These are phyloP conservation scores for Blastomyces silverae DNA, from an alignment of 2,329 filamentous ascomycete species.

Conservation along the genomic window DNA sequence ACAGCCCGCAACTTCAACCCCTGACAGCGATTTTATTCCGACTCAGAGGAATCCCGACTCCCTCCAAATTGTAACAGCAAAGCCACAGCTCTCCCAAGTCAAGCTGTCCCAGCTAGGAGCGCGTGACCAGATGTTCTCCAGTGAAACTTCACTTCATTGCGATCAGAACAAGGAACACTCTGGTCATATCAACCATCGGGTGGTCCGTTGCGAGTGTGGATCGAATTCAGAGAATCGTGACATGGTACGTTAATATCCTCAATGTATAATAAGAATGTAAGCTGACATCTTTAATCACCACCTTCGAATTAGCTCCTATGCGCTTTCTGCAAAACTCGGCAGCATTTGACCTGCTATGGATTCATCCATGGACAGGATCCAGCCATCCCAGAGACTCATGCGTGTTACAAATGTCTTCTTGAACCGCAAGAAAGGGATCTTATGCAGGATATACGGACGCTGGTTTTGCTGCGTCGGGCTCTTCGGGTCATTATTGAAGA, in stretches of 20 bases:
- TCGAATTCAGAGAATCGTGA: slow-evolving; percentile 34
- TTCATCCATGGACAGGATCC: slow-evolving; percentile 35
- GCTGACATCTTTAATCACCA: slow-evolving; percentile 5
- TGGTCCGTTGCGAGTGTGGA: slow-evolving; percentile 40
- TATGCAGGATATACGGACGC: slow-evolving; percentile 26
- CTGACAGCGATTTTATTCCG: slow-evolving; percentile 27
- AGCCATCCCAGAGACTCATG: slow-evolving; percentile 38
- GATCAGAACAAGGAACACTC: not conserved
- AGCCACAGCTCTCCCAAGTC: slow-evolving; percentile 20
- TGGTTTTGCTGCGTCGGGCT: slow-evolving; percentile 28
- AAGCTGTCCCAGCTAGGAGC: slow-evolving; percentile 22
- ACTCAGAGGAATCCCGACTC: slow-evolving; percentile 24
- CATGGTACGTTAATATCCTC: slow-evolving; percentile 34
- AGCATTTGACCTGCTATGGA: slow-evolving; percentile 45
- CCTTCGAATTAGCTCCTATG: slow-evolving; percentile 37
- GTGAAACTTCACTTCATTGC: not conserved
- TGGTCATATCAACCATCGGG: not conserved
- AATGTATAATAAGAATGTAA: not conserved
- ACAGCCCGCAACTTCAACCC: slow-evolving; percentile 22
- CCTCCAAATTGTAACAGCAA: slow-evolving; percentile 13
- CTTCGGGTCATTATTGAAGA: slow-evolving; percentile 29
- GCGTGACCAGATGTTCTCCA: slow-evolving; percentile 7
- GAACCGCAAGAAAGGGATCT: slow-evolving; percentile 26
- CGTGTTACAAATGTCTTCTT: slow-evolving; percentile 45
- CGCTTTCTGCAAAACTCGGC: slow-evolving; percentile 40